These are phyloP conservation scores for Ramalina intermedia DNA, from an alignment of 495 filamentous ascomycete genomes.

Conservation along the genomic window DNA sequence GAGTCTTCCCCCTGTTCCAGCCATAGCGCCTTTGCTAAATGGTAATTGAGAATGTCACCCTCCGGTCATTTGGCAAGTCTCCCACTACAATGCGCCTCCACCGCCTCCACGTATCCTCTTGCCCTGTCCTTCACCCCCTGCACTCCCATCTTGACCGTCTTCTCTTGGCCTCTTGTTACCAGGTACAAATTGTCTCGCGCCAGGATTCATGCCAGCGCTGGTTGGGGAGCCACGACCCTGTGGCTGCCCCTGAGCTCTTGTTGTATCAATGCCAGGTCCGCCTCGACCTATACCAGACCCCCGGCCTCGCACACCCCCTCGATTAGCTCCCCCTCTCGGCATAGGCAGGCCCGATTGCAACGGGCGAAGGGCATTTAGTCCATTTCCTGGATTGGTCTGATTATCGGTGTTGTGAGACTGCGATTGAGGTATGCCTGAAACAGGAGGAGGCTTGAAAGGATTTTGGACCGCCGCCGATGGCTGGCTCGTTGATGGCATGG, in stretches of 20 bases:
- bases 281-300: conserved; percentile 31
- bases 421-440: background rate
- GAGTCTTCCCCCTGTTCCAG: background rate
- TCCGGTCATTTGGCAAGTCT: background rate
- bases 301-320: conserved; percentile 29
- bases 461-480: background rate
- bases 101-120: conserved; percentile 37
- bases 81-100: conserved; percentile 17
- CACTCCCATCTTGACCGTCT: conserved; percentile 38
- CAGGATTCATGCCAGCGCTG: conserved; percentile 28
- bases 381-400: conserved; percentile 22
- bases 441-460: conserved; percentile 1
- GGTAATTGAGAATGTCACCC: background rate
- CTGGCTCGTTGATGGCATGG: conserved; percentile 1
- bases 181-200: conserved; percentile 48
- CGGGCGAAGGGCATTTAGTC: conserved; percentile 23
- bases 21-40: background rate
- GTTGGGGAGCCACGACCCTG: conserved; percentile 6
- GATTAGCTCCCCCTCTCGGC: conserved; percentile 27
- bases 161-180: conserved; percentile 54
- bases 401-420: background rate
- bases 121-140: conserved; percentile 34
- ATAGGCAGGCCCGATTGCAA: conserved; percentile 37
- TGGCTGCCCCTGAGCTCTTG: conserved; percentile 18
- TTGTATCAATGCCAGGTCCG: conserved; percentile 24